Percentiles rank a stretch among this genome's conserved stretches.
Evolutionary conservation across 441 rosid genomes (phyloP).

Genomic region (Sinapis alba): DNA sequence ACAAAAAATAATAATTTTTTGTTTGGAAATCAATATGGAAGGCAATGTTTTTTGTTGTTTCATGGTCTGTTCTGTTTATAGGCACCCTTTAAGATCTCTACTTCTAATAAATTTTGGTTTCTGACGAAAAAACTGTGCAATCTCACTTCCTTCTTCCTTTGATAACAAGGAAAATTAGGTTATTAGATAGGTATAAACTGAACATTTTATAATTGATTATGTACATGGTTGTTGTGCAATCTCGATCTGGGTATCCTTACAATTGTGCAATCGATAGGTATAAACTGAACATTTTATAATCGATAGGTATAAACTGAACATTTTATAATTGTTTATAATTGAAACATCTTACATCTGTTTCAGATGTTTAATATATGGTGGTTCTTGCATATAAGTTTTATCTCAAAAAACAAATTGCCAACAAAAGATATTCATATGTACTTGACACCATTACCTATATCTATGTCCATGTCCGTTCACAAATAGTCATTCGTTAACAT

Average conservation of each 20-base stretch:
- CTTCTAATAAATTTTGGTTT: slow-evolving; percentile 85
- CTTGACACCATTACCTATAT: too few species aligned
- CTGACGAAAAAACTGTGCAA: slow-evolving; percentile 72
- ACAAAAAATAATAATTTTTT: not conserved
- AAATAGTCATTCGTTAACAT: too few species aligned
- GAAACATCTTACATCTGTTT: too few species aligned
- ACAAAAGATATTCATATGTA: too few species aligned
- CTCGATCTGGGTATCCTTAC: too few species aligned
- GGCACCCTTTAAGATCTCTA: slow-evolving; percentile 82
- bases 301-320: not conserved
- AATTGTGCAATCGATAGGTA: too few species aligned
- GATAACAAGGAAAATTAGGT: slow-evolving; percentile 87
- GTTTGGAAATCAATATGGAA: not conserved
- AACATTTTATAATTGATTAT: not conserved
- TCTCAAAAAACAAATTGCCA: too few species aligned
- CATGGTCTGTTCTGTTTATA: slow-evolving; percentile 37
- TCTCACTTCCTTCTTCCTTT: slow-evolving; percentile 86
- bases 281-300: too few species aligned
- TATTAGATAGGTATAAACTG: slow-evolving; percentile 58
- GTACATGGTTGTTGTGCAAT: not conserved
- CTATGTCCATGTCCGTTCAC: too few species aligned
- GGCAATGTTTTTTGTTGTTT: not conserved
- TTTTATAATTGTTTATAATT: not conserved
- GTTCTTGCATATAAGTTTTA: too few species aligned
- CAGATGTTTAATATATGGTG: too few species aligned